These are phyloP conservation scores for Lentinula sp. DNA, from an alignment of 768 basidiomycete genomes.

Conservation along the genomic window DNA sequence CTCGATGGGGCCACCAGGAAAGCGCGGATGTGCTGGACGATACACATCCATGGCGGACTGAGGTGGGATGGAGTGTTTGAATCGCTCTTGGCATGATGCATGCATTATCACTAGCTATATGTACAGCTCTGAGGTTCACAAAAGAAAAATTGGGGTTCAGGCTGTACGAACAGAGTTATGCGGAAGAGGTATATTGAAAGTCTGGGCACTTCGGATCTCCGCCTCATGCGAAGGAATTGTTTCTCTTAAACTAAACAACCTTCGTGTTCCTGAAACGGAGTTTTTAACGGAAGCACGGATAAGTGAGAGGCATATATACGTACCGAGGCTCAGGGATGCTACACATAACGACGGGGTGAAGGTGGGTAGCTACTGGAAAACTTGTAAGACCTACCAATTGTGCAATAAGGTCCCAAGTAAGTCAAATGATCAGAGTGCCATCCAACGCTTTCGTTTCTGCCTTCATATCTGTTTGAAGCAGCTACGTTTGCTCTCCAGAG, in stretches of 20 bases:
- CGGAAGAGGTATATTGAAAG: slow-evolving; percentile 68
- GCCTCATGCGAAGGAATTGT: slow-evolving; percentile 62
- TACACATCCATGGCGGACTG: slow-evolving; percentile 68
- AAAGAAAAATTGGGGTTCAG: not conserved
- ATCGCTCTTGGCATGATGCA: slow-evolving; percentile 74
- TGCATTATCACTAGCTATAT: slow-evolving; percentile 80
- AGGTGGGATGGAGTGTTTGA: slow-evolving; percentile 76
- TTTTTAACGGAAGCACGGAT: not conserved
- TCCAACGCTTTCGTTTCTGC: slow-evolving; percentile 76
- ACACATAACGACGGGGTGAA: not conserved
- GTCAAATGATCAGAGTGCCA: slow-evolving; percentile 80
- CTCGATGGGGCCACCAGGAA: slow-evolving; percentile 20
- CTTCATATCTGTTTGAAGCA: slow-evolving; percentile 79
- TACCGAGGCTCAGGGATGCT: slow-evolving; percentile 77
- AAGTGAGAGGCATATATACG: slow-evolving; percentile 9
- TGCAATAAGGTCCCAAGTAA: slow-evolving; percentile 77
- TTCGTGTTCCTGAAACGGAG: slow-evolving; percentile 45
- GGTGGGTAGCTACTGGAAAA: not conserved
- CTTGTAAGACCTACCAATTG: slow-evolving; percentile 35
- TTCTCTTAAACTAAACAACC: slow-evolving; percentile 72
- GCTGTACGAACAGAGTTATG: slow-evolving; percentile 65
- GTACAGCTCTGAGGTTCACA: not conserved
- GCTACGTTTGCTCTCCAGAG: slow-evolving; percentile 80
- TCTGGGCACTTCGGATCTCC: slow-evolving; percentile 52
- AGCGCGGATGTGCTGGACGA: slow-evolving; percentile 46